Base-by-base conservation (phyloP, 257 asterid species). In the Solanum sparsipilum region DNA sequence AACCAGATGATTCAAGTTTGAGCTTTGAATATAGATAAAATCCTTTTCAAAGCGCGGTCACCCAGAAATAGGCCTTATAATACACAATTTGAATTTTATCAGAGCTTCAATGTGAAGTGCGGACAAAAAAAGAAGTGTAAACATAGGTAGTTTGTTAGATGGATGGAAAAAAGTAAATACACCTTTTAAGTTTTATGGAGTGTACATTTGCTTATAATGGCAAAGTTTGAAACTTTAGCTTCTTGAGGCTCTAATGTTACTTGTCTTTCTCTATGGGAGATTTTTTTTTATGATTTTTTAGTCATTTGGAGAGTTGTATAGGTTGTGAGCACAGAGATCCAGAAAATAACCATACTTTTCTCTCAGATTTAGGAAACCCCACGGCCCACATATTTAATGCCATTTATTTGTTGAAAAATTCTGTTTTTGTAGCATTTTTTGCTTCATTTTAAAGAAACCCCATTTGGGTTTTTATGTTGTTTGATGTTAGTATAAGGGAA, bases 51-150 rank as follows among this genome's bases (percentile, higher is more conserved):
- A 46, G 58, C 0, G 1, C 3, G 7, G 3, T 5, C 58, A 46
- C 58, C 58, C 1, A 7, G 1, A 46, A 46, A 46, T 13, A 13
- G 20, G 15, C 3, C 20, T 1, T 46, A 5, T 46, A 46, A 46
- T 46, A 46, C 20, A 1, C 10, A 1, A 56, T 56, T 0, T 2
- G 0, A 56, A 56, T 56, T 20, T 56, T 3, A 56, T 7, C 1
- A 6, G 1, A 56, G n/a, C 5, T 18, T 1, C 10, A 18, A 56
- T 18, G 65, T 7, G n/a, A 1, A 3, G 9, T 56, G 4, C 4
- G 65, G 10, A 6, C n/a, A 56, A 56, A 16, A 52, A 18, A 18
- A 6, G 0, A 18, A 6, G n/a, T 18, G 11, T 56, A 56, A 56
- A 18, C 23, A 56, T 52, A 6, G 4, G 2, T 20, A 56, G 65